Percentiles rank a stretch among this genome's conserved stretches.
phyloP scores from a whole-genome alignment of 2,329 filamentous ascomycete species.

The Cladophialophora exuberans region DNA sequence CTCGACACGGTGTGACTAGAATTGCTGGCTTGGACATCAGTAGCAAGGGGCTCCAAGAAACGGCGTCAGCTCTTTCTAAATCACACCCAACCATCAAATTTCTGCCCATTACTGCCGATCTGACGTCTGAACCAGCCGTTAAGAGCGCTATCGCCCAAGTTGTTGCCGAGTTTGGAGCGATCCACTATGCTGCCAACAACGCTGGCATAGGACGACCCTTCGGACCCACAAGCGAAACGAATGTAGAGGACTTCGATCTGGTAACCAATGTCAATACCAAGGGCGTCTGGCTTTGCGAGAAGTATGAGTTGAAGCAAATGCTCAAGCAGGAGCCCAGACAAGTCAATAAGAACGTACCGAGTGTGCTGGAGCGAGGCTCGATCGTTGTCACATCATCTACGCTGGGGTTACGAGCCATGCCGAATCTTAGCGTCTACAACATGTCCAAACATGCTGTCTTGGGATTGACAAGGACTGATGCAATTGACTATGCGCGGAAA shows the following conservation, averaged over 20 bases:
- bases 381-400: conserved; percentile 52
- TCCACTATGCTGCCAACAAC: conserved; percentile 36
- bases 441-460: conserved; percentile 62
- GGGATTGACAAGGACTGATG: conserved; percentile 60
- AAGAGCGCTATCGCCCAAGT: conserved; percentile 61
- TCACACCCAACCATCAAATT: conserved; percentile 13
- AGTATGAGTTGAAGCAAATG: conserved; percentile 49
- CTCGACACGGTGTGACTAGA: conserved; percentile 24
- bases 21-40: conserved; percentile 24
- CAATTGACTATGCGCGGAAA: conserved; percentile 57
- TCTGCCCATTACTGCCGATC: conserved; percentile 43
- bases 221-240: conserved; percentile 32
- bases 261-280: conserved; percentile 49
- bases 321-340: conserved; percentile 47
- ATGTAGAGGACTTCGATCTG: conserved; percentile 40
- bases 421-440: conserved; percentile 37
- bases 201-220: conserved; percentile 35
- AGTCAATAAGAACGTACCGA: conserved; percentile 41
- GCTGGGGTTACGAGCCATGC: conserved; percentile 41
- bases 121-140: conserved; percentile 52
- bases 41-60: conserved; percentile 15
- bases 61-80: no score
- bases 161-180: conserved; percentile 55
- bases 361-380: conserved; percentile 45
- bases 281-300: conserved; percentile 48